phyloP scores from a whole-genome alignment of 2,329 filamentous ascomycete genomes.

The Alternaria burnsii region DNA sequence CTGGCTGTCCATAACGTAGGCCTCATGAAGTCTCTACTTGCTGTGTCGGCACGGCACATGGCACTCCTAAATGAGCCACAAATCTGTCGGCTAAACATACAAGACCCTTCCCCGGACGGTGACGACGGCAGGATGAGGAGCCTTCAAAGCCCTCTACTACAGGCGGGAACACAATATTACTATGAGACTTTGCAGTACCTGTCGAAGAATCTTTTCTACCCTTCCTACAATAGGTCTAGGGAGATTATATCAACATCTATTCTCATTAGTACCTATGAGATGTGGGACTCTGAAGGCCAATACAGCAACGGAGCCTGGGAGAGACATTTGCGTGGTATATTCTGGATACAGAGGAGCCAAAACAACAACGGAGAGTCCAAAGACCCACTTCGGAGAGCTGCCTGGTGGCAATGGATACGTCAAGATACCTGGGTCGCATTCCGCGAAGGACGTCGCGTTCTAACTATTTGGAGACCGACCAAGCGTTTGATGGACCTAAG shows the following conservation, averaged over 20 bases:
- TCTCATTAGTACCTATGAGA: slow-evolving; percentile 70
- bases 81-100: slow-evolving; percentile 35
- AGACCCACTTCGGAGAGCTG: slow-evolving; percentile 64
- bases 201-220: slow-evolving; percentile 66
- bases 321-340: slow-evolving; percentile 69
- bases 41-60: slow-evolving; percentile 63
- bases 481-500: slow-evolving; percentile 59
- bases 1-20: slow-evolving; percentile 62
- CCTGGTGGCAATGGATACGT: slow-evolving; percentile 73
- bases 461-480: slow-evolving; percentile 67
- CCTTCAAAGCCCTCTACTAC: slow-evolving; percentile 45
- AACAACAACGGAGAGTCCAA: slow-evolving; percentile 66
- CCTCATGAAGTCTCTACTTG: slow-evolving; percentile 66
- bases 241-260: slow-evolving; percentile 68
- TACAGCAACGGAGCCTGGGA: slow-evolving; percentile 63
- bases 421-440: slow-evolving; percentile 73
- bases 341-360: slow-evolving; percentile 71
- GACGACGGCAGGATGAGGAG: slow-evolving; percentile 19
- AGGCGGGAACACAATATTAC: slow-evolving; percentile 62
- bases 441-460: slow-evolving; percentile 63
- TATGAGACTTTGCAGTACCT: slow-evolving; percentile 70
- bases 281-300: slow-evolving; percentile 66
- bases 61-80: slow-evolving; percentile 50
- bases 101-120: slow-evolving; percentile 33
- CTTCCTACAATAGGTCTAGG: slow-evolving; percentile 64